phyloP scores from a whole-genome alignment of 1,139 yeast species.

The Scheffersomyces segobiensis region DNA sequence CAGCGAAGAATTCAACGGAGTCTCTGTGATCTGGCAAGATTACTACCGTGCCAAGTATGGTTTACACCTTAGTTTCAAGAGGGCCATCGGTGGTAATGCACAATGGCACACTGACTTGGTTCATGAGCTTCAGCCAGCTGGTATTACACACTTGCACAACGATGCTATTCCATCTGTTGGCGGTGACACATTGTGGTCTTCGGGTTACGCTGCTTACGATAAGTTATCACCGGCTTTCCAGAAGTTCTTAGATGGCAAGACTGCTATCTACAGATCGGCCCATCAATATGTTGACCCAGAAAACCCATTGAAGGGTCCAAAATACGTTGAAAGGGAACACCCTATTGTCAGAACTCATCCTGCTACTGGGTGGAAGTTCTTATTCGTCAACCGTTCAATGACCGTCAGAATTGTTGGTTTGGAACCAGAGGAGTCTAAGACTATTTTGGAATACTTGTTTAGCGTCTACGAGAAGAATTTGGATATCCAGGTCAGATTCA shows the following conservation, averaged over 20 bases:
- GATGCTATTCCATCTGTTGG: slow-evolving; percentile 48
- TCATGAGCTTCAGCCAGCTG: slow-evolving; percentile 50
- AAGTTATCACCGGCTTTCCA: slow-evolving; percentile 51
- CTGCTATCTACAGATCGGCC: slow-evolving; percentile 46
- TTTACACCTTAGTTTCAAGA: slow-evolving; percentile 29
- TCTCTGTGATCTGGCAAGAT: slow-evolving; percentile 57
- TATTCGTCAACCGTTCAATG: slow-evolving; percentile 46
- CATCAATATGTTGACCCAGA: slow-evolving; percentile 41
- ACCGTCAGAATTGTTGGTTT: slow-evolving; percentile 46
- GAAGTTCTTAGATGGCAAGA: slow-evolving; percentile 48
- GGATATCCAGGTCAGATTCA: slow-evolving; percentile 48
- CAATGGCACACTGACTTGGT: slow-evolving; percentile 52
- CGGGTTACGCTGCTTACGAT: slow-evolving; percentile 53
- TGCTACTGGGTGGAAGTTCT: slow-evolving; percentile 55
- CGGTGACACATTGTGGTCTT: slow-evolving; percentile 53
- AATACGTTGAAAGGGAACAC: slow-evolving; percentile 42
- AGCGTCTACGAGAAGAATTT: slow-evolving; percentile 43
- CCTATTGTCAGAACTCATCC: slow-evolving; percentile 54
- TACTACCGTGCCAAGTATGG: slow-evolving; percentile 25
- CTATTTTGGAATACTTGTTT: slow-evolving; percentile 40
- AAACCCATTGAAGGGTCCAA: slow-evolving; percentile 45
- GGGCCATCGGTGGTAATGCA: slow-evolving; percentile 32
- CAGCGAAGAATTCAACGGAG: slow-evolving; percentile 28
- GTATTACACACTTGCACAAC: slow-evolving; percentile 47
- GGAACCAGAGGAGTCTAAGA: slow-evolving; percentile 38